Conservation (phyloP, 2,329 filamentous ascomycete species). For the Hymenoscyphus occultus region DNA sequence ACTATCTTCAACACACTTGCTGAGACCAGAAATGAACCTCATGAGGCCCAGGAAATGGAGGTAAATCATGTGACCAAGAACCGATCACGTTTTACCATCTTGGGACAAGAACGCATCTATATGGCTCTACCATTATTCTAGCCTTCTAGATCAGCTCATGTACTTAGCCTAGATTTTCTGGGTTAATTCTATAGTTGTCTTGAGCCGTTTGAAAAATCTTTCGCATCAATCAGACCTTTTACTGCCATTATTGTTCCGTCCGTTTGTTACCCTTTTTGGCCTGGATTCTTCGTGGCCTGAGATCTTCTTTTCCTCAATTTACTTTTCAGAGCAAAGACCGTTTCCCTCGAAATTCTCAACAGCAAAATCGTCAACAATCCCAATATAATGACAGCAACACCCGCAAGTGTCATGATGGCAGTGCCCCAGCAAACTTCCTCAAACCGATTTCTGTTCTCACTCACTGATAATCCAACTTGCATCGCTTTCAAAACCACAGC, state of each 20-base stretch:
- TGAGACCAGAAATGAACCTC: background rate
- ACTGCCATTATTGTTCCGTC: too few species aligned
- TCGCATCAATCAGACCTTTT: too few species aligned
- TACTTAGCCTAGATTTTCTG: too few species aligned
- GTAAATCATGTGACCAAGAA: background rate
- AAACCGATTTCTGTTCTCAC: background rate
- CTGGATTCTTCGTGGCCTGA: background rate
- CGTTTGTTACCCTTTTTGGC: background rate
- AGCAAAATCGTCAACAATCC: background rate
- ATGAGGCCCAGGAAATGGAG: background rate
- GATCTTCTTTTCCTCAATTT: background rate
- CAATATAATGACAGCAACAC: background rate
- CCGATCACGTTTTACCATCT: background rate
- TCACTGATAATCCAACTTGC: constrained; percentile 15
- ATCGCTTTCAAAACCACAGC: constrained; percentile 11
- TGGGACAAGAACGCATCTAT: too few species aligned
- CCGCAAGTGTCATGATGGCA: background rate
- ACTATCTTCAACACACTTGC: background rate
- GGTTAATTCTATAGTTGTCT: too few species aligned
- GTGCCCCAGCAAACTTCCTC: background rate
- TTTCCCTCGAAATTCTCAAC: background rate
- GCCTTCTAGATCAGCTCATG: too few species aligned
- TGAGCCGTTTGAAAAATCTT: too few species aligned
- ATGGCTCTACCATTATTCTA: too few species aligned
- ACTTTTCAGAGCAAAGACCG: background rate